phyloP scores from a whole-genome alignment of 2,329 filamentous ascomycete species.

The Blastomyces emzantsi region DNA sequence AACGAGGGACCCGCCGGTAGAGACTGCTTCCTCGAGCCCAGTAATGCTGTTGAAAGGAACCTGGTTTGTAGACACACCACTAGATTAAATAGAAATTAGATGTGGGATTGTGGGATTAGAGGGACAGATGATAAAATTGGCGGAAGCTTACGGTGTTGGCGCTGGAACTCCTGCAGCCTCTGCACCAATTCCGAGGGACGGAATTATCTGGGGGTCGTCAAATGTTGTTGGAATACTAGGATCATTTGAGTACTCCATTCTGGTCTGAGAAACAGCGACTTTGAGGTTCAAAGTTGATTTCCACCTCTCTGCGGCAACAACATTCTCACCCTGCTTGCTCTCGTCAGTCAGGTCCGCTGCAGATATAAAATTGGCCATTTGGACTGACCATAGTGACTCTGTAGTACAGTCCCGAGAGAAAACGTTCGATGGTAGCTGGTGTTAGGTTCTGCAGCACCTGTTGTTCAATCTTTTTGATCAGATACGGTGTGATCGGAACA shows the following conservation, averaged over 20 bases:
- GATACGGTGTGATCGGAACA: not conserved
- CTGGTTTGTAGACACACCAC: not conserved
- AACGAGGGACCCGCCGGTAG: not conserved
- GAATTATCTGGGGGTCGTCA: not conserved
- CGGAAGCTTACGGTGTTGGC: not conserved
- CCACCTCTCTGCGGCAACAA: not conserved
- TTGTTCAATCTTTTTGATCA: not conserved
- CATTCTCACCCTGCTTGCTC: not conserved
- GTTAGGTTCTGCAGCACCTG: not conserved
- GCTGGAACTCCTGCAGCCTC: not conserved
- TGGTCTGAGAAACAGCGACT: not conserved
- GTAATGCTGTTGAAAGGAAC: not conserved
- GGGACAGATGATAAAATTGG: not conserved
- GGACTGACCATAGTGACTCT: constrained; percentile 1
- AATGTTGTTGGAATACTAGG: not conserved
- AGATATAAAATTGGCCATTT: not conserved
- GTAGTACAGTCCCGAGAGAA: not conserved
- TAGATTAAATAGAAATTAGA: not conserved
- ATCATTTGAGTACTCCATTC: not conserved
- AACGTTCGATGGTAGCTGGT: not conserved
- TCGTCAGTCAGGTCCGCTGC: not conserved
- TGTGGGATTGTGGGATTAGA: not conserved
- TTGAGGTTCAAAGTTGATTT: not conserved
- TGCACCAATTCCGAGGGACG: not conserved
- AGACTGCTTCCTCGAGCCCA: not conserved